Conservation (phyloP, 116 monocot species). For the Zostera marina region DNA sequence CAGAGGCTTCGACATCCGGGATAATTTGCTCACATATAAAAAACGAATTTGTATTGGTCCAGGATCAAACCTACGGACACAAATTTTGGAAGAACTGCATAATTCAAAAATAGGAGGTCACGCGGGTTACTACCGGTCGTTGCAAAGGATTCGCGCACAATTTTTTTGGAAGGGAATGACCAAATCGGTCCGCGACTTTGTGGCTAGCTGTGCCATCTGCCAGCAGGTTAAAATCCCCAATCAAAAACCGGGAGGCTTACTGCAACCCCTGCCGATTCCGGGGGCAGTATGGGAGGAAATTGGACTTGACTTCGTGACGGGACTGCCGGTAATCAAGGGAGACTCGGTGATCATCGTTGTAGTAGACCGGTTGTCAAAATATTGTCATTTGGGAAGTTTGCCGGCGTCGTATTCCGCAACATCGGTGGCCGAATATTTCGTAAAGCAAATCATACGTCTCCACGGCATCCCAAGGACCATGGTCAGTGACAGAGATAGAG, state of each 20-base stretch:
- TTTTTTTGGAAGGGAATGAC: background rate
- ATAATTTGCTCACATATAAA: no score
- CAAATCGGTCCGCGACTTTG: no score
- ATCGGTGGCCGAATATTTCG: background rate
- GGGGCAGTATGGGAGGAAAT: no score
- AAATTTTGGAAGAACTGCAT: no score
- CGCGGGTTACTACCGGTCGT: background rate
- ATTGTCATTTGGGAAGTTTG: background rate
- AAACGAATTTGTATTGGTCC: no score
- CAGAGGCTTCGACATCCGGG: no score
- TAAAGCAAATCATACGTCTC: background rate
- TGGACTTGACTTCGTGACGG: no score
- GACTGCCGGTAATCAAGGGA: no score
- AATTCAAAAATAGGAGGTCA: background rate
- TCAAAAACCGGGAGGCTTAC: background rate
- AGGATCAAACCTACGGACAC: no score
- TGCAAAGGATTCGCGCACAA: background rate
- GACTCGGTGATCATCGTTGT: no score
- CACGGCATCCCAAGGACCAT: constrained; percentile 1
- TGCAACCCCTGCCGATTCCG: background rate
- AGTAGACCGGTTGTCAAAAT: background rate
- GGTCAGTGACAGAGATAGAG: background rate
- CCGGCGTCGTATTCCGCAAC: background rate
- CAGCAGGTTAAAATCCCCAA: background rate
- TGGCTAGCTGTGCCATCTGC: background rate